phyloP scores from a whole-genome alignment of 2,329 filamentous ascomycete genomes.

The Raffaelea albimanens region DNA sequence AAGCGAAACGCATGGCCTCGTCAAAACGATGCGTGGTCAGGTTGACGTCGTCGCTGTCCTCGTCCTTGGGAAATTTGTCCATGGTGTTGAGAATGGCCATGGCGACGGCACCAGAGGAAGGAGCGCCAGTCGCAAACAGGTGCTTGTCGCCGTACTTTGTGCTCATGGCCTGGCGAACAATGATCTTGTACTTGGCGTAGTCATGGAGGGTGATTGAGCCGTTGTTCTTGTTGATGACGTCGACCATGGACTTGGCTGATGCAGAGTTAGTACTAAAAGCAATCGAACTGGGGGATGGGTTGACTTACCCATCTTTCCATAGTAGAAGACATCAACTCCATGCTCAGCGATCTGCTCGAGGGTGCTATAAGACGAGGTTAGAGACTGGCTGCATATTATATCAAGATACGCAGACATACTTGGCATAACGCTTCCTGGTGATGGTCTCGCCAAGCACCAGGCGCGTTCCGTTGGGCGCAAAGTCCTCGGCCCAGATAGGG shows the following conservation, averaged over 20 bases:
- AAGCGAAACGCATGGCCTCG: constrained; percentile 85
- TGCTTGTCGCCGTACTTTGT: constrained; percentile 62
- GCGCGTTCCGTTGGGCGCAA: constrained; percentile 69
- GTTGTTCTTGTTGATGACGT: constrained; percentile 55
- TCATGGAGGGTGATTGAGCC: constrained; percentile 84
- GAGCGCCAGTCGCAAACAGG: constrained; percentile 61
- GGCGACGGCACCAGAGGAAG: constrained; percentile 68
- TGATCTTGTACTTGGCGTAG: constrained; percentile 61
- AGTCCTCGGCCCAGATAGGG: constrained; percentile 75
- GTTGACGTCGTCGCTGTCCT: constrained; percentile 32
- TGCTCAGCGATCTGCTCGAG: constrained; percentile 66
- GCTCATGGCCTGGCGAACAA: constrained; percentile 48
- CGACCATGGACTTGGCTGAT: constrained; percentile 62
- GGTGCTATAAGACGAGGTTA: constrained; percentile 30
- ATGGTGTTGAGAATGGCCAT: constrained; percentile 73
- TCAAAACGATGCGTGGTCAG: constrained; percentile 73
- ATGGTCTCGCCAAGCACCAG: constrained; percentile 67
- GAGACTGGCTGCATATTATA: not conserved
- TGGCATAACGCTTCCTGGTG: constrained; percentile 69
- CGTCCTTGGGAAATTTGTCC: constrained; percentile 55
- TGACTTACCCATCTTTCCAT: constrained; percentile 24
- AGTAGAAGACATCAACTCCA: constrained; percentile 38
- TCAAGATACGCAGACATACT: constrained; percentile 19
- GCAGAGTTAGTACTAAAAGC: constrained; percentile 12
- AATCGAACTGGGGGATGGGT: not conserved